These are phyloP conservation scores for Monilinia laxa DNA, from an alignment of 2,329 filamentous ascomycete species.

Conservation along the genomic window DNA sequence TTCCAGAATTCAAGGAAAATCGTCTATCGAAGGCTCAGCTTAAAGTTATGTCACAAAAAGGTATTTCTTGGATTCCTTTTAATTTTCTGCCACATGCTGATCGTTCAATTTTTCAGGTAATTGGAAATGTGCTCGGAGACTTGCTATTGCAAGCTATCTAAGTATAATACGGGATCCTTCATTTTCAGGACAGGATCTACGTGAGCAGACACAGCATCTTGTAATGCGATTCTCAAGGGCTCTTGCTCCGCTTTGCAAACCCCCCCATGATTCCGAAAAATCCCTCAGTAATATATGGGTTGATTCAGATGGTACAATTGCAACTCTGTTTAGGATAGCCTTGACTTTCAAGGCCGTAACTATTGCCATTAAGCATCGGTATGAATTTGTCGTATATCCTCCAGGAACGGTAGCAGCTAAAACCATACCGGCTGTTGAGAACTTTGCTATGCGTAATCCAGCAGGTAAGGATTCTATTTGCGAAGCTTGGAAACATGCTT, in stretches of 20 bases:
- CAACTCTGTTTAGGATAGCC: slow-evolving; percentile 1
- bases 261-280: slow-evolving; percentile 7
- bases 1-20: slow-evolving; percentile 2
- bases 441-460: not conserved
- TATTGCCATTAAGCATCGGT: not conserved
- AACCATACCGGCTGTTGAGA: not conserved
- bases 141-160: slow-evolving; percentile 6
- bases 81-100: not conserved
- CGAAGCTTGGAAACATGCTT: slow-evolving; percentile 8
- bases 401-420: slow-evolving; percentile 3
- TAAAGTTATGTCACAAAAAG: slow-evolving; percentile 1
- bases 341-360: slow-evolving; percentile 14
- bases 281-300: not conserved
- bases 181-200: not conserved
- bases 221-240: slow-evolving; percentile 1
- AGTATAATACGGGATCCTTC: slow-evolving; percentile 4
- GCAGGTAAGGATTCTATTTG: not conserved
- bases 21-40: not conserved
- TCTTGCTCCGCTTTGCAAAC: not conserved
- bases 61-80: not conserved
- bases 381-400: not conserved
- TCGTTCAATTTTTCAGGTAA: not conserved
- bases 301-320: not conserved
- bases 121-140: slow-evolving; percentile 6
- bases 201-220: slow-evolving; percentile 1